Base-by-base conservation (phyloP, 768 basidiomycete species). In the Terana coerulea region DNA sequence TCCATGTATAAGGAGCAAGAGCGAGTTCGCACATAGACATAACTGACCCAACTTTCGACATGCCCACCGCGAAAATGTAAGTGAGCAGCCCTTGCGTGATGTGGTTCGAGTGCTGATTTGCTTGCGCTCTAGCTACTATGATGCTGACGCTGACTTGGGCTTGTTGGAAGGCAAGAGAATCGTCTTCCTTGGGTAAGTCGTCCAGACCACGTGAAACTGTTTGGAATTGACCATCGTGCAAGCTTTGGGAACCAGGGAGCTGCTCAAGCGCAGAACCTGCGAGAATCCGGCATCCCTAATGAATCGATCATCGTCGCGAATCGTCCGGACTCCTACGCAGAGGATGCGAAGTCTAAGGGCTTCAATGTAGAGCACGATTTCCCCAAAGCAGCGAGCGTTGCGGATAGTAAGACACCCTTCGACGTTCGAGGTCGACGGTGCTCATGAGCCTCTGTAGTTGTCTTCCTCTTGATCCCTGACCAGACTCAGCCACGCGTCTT, bases 211-310 rank as follows among this genome's bases (percentile, higher is more conserved):
- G n/a, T 36, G 29, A 10, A 15, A 26, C n/a, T 22, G 22, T 9
- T 14, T n/a, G n/a, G 12, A 26, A 24, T 50, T 33, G 24, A 51
- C 37, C 3, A 10, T 2, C 9, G 19, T 52, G 8, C 44, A 83
- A n/a, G 81, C 3, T 84, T 81, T 63, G 82, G 82, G 37, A 83
- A 82, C 62, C 82, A 84, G 62, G 81, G 82, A 11, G 78, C 82
- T 28, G 81, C 82, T 42, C 82, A 83, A 61, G 82, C 82, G 3
- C 81, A 83, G 65, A 84, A 84, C 54, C 59, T 84, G 53, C 74
- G 82, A n/a, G 82, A 83, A 53, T 72, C 77, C 46, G 81, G 82
- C 2, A 78, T 83, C 52, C 71, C 77, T 4, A 83, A 83, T 57
- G 78, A 81, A n/a, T 73, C 70, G 41, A 83, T 84, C 47, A 49